Percentiles rank a stretch among this genome's conserved stretches.
Evolutionary conservation across 306 rosid genomes (phyloP).

Genomic region (Dicorynia guianensis): DNA sequence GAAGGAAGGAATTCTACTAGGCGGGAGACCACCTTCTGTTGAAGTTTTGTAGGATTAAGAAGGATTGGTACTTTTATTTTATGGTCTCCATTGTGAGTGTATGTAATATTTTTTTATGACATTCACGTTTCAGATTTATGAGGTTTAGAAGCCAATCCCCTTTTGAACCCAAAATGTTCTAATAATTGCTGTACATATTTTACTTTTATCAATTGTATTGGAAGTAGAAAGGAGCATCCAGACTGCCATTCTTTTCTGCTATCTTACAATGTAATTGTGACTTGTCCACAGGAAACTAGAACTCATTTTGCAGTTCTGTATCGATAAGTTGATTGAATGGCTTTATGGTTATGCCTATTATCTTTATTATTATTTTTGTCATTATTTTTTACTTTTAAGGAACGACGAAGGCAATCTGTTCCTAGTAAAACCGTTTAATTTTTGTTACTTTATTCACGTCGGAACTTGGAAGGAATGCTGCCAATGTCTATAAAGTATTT

Average conservation of each 20-base stretch:
- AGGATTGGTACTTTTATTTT: conserved; percentile 30
- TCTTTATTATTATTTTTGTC: too few species aligned
- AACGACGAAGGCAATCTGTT: too few species aligned
- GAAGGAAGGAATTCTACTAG: neutral
- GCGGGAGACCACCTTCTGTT: conserved; percentile 24
- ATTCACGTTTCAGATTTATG: conserved; percentile 19
- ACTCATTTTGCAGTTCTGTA: neutral
- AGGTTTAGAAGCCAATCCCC: conserved; percentile 26
- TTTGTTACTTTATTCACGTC: too few species aligned
- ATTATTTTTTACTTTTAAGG: too few species aligned
- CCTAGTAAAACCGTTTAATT: too few species aligned
- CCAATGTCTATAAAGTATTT: too few species aligned
- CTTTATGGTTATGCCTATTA: too few species aligned
- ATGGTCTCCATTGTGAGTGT: conserved; percentile 29
- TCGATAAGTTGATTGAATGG: too few species aligned
- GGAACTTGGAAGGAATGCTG: too few species aligned
- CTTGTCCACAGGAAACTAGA: neutral
- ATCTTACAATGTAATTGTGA: neutral
- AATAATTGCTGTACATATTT: conserved; percentile 40
- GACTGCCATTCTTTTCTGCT: neutral
- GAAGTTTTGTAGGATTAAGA: conserved; percentile 67
- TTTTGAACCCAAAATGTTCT: conserved; percentile 27
- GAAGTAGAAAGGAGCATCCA: conserved; percentile 29
- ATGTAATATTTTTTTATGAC: conserved; percentile 41
- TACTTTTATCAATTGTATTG: neutral